A percentile compares a stretch with the other conserved stretches of the same genome.
Evolutionary conservation across 1,284 basidiomycete genomes (phyloP).

Genomic region (Naganishia sp.): DNA sequence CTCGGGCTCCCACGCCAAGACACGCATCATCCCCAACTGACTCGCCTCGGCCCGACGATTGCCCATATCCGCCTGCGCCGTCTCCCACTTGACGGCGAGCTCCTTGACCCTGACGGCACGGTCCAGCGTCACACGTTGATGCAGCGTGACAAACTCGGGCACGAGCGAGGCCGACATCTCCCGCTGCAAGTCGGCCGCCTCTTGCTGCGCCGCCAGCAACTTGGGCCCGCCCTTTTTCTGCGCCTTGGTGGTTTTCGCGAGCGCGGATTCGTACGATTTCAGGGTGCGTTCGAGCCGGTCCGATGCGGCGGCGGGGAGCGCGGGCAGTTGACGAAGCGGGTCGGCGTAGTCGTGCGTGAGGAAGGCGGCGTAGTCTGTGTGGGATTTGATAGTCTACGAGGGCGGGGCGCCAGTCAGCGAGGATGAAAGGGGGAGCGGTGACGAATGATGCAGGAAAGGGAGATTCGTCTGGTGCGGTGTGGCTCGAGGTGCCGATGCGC

Average conservation of each 20-base stretch:
- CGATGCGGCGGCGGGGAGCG: slow-evolving; percentile 8
- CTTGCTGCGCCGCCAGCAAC: slow-evolving; percentile 43
- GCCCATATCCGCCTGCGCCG: slow-evolving; percentile 48
- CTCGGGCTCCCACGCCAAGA: slow-evolving; percentile 50
- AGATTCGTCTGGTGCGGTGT: too few species aligned
- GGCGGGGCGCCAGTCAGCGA: not conserved
- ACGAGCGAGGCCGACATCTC: slow-evolving; percentile 42
- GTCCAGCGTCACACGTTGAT: slow-evolving; percentile 50
- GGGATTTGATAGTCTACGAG: slow-evolving; percentile 11
- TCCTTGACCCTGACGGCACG: slow-evolving; percentile 51
- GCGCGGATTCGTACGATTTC: slow-evolving; percentile 21
- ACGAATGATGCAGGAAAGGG: too few species aligned
- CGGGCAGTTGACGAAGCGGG: slow-evolving; percentile 10
- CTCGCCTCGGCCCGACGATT: slow-evolving; percentile 46
- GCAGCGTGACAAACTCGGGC: slow-evolving; percentile 50
- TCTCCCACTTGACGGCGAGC: slow-evolving; percentile 51
- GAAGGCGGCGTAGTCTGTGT: slow-evolving; percentile 21
- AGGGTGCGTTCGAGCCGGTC: slow-evolving; percentile 15
- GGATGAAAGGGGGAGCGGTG: too few species aligned
- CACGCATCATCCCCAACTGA: slow-evolving; percentile 43
- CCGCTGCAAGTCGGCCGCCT: slow-evolving; percentile 44
- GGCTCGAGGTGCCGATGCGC: too few species aligned
- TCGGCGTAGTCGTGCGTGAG: slow-evolving; percentile 9
- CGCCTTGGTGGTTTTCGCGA: slow-evolving; percentile 50
- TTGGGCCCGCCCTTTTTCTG: slow-evolving; percentile 45